A percentile compares a stretch with the other conserved stretches of the same genome.
Evolutionary conservation across 257 asterid species (phyloP).

Genomic region (Marsdenia floribunda): DNA sequence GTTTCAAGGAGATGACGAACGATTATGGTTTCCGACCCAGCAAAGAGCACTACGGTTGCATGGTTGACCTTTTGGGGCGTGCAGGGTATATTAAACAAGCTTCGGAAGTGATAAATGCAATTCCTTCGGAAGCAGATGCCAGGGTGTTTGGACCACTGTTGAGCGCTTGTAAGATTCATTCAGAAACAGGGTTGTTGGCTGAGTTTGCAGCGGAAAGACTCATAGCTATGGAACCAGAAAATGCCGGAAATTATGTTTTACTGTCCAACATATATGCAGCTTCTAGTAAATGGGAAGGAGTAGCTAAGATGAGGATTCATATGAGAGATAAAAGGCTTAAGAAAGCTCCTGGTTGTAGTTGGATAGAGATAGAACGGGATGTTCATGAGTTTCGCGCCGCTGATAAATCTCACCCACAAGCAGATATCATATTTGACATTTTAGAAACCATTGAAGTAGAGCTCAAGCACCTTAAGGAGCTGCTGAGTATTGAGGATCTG

Average conservation of each 20-base stretch:
- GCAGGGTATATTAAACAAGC: conserved; percentile 6
- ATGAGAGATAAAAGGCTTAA: background rate
- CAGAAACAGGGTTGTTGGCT: background rate
- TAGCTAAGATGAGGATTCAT: conserved; percentile 4
- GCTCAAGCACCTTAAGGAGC: background rate
- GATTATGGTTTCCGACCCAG: background rate
- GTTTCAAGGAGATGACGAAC: background rate
- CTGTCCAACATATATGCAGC: conserved; percentile 5
- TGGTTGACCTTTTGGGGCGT: conserved; percentile 6
- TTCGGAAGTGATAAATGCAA: background rate
- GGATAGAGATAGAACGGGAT: background rate
- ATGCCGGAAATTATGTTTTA: conserved; percentile 5
- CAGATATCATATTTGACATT: background rate
- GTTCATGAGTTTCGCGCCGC: conserved; percentile 1
- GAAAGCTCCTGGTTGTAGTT: conserved; percentile 1
- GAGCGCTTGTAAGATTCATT: conserved; percentile 5
- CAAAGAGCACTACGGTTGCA: background rate
- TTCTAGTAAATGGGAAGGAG: background rate
- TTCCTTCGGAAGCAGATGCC: background rate
- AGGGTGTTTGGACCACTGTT: background rate
- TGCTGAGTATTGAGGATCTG: background rate
- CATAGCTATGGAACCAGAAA: background rate
- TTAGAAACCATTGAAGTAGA: background rate
- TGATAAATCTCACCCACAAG: conserved; percentile 1
- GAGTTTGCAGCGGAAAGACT: background rate